Base-by-base conservation (phyloP, 352 stramenopile species). In the Phytophthora cryptogea region DNA sequence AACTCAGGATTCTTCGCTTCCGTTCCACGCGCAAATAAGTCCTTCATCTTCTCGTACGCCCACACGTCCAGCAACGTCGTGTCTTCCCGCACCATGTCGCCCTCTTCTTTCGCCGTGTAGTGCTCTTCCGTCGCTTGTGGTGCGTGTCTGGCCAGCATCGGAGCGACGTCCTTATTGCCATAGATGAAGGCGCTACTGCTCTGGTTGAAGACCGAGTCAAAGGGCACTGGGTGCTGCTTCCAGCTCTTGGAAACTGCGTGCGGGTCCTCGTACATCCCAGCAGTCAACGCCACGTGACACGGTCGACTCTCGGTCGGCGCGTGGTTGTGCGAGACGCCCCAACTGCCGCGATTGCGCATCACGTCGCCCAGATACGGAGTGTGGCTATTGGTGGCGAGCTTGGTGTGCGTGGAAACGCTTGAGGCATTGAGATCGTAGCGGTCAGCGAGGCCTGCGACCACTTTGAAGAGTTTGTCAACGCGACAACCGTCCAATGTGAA, bases 121-220 rank as follows among this genome's bases (percentile, higher is more conserved):
- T 89, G 80, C 50, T 66, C 57, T 47, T 90, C 83, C 17, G 45
- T 67, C 9, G 81, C 81, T 41, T 91, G 84, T 36, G 76, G 61
- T 26, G 88, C 79, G 42, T 80, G 72, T 39, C 75, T 81, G 14
- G 86, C 78, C 57, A 94, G 80, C 73, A 93, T 93, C 41, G 83
- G 86, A 14, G 87, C 85, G 35, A 94, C 90, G 36, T 94, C 86
- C 16, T 81, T 81, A 59, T 84, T 93, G 11, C 83, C 86, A 56
- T 86, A 90, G 26, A 94, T 71, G 61, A 87, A 94, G 30, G 83
- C 57, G 45, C 68, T 72, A 11, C 44, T 66, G 51, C 82, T 92
- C 67, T 93, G 83, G 59, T 93, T 93, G 52, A 93, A 93, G 30
- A 94, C 69, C 57, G 85, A 92, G 66, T 94, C 83, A 49, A 93